Evolutionary conservation across 305 asterid species (phyloP).

Genomic region (Rubia occidens): DNA sequence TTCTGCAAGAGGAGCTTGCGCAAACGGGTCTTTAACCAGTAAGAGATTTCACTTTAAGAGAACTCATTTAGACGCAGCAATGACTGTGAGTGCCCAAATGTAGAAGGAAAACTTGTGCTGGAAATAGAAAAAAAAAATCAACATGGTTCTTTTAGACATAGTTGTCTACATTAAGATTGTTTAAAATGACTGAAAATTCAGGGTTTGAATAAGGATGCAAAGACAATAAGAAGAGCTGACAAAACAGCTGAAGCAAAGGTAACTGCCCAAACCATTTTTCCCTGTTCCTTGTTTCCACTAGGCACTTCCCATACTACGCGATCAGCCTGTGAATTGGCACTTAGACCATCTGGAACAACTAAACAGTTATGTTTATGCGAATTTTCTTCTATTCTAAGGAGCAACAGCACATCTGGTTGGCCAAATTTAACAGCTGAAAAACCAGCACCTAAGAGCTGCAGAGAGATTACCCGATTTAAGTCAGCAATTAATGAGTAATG

Average conservation of each 20-base stretch:
- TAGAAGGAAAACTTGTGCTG: too few species aligned
- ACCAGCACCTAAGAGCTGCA: slow-evolving; percentile 62
- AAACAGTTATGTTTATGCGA: slow-evolving; percentile 25
- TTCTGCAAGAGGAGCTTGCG: too few species aligned
- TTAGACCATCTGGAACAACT: slow-evolving; percentile 18
- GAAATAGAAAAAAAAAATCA: too few species aligned
- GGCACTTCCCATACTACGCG: slow-evolving; percentile 60
- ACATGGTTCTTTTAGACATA: not conserved
- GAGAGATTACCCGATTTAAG: not conserved
- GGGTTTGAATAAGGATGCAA: slow-evolving; percentile 33
- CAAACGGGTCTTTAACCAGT: too few species aligned
- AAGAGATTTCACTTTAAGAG: too few species aligned
- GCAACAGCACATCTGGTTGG: slow-evolving; percentile 41
- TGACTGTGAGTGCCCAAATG: too few species aligned
- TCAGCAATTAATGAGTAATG: not conserved
- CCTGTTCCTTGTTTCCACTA: slow-evolving; percentile 55
- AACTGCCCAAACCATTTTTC: slow-evolving; percentile 38
- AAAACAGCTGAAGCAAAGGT: slow-evolving; percentile 48
- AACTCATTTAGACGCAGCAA: too few species aligned
- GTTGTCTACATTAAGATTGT: slow-evolving; percentile 9
- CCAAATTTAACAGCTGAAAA: slow-evolving; percentile 46
- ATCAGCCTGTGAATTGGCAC: slow-evolving; percentile 13
- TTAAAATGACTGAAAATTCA: slow-evolving; percentile 13
- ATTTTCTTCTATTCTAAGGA: slow-evolving; percentile 29
- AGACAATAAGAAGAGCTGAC: slow-evolving; percentile 42